A percentile compares a stretch with the other conserved stretches of the same genome.
These are phyloP conservation scores for Globisporangium okanoganense DNA, from an alignment of 352 stramenopile genomes.

Conservation along the genomic window DNA sequence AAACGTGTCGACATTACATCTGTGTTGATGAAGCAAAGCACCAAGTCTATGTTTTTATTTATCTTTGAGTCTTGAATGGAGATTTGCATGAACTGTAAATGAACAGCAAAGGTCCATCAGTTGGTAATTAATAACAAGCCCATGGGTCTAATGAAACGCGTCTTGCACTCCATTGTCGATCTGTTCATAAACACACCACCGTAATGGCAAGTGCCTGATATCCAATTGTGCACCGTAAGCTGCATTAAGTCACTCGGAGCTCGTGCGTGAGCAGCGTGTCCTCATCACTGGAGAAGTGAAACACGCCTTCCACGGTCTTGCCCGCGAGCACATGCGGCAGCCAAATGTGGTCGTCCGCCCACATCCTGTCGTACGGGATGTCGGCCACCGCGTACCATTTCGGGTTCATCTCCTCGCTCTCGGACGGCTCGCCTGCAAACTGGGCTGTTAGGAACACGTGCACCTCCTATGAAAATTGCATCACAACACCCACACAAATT, in stretches of 20 bases:
- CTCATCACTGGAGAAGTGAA: conserved; percentile 72
- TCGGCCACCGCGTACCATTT: conserved; percentile 60
- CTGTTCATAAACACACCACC: too few species aligned
- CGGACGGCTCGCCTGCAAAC: conserved; percentile 63
- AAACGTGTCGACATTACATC: conserved; percentile 84
- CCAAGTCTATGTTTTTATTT: too few species aligned
- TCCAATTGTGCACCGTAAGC: too few species aligned
- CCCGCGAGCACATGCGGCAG: conserved; percentile 71
- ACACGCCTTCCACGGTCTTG: conserved; percentile 60
- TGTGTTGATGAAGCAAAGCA: conserved; percentile 90
- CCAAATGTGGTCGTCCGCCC: conserved; percentile 83
- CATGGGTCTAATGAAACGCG: too few species aligned
- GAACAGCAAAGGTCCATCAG: too few species aligned
- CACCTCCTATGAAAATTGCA: conserved; percentile 41
- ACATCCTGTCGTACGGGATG: conserved; percentile 87
- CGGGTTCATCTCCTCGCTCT: conserved; percentile 89
- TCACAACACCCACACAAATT: background rate
- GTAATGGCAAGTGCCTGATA: too few species aligned
- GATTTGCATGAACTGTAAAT: too few species aligned
- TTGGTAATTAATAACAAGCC: too few species aligned
- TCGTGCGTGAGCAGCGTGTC: conserved; percentile 57
- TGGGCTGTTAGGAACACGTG: conserved; percentile 74
- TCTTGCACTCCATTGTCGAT: too few species aligned
- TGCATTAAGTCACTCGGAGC: conserved; percentile 21
- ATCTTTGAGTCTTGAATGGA: too few species aligned